Percentiles rank a stretch among this genome's conserved stretches.
These are phyloP conservation scores for Bocquillonia castaneifolia DNA, from an alignment of 441 rosid species.

Conservation along the genomic window DNA sequence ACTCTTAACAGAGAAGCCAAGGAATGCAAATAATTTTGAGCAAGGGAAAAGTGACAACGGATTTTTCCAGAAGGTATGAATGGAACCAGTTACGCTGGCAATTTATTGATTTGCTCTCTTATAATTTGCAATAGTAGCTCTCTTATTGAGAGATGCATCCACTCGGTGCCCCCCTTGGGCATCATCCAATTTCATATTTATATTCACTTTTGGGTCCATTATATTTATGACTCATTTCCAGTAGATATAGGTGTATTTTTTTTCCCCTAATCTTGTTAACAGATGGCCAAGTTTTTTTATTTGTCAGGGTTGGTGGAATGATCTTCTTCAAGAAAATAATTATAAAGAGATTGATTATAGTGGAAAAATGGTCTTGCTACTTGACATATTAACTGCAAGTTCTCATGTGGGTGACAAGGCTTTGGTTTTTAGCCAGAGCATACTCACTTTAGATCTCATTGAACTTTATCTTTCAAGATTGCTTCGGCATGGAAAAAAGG, in stretches of 20 bases:
- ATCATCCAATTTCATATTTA: neutral
- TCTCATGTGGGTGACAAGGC: conserved; percentile 84
- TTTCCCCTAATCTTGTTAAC: neutral
- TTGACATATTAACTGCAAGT: conserved; percentile 76
- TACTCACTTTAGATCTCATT: conserved; percentile 95
- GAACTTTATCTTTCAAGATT: conserved; percentile 86
- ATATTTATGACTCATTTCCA: neutral
- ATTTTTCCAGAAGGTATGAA: conserved; percentile 73
- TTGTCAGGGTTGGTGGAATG: conserved; percentile 94
- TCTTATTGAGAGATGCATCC: conserved; percentile 4
- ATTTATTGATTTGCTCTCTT: neutral
- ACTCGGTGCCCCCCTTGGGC: neutral
- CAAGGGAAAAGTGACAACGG: conserved; percentile 61
- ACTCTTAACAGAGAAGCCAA: conserved; percentile 56
- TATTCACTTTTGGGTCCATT: neutral
- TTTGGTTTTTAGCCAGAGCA: conserved; percentile 98
- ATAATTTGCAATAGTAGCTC: conserved; percentile 1
- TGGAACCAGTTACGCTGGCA: conserved; percentile 6
- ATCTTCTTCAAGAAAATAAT: conserved; percentile 72
- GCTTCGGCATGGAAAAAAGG: conserved; percentile 62
- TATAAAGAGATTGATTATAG: conserved; percentile 71
- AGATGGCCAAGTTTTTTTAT: neutral
- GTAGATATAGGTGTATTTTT: neutral
- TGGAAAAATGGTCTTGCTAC: conserved; percentile 97
- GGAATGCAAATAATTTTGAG: conserved; percentile 38